Evolutionary conservation across 2,329 filamentous ascomycete genomes (phyloP), one percentile per base, ranked within the genome.

Genomic region (Fusarium musae): DNA sequence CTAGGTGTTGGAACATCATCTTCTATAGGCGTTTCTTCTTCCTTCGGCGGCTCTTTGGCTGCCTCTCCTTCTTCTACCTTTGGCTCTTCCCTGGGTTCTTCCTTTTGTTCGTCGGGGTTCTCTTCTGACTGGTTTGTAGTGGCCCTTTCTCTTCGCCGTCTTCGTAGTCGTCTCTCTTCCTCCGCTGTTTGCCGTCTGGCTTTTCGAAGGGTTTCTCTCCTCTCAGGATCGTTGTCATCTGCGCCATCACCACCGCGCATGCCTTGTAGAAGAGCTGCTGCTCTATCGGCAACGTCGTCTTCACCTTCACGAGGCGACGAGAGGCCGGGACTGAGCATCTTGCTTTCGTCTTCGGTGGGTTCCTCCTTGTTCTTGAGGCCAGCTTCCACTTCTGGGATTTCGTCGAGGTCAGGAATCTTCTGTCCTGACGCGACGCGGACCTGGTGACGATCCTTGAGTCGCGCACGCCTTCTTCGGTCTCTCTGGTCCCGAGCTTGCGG

Each of bases 371-470:
- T 78, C 78, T 67, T 81, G 77, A 79, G 75, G 71, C 75, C 81
- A 5, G 77, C 81, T 60, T 89, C 89, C 34, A 85, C 83, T 63
- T 91, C 90, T 58, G 89, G 86, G 19, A 88, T 88, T 77, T 93
- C 92, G 76, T 88, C 85, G 59, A 87, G 76, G 66, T 97, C 94
- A 6, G 80, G 93, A n/a, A 97, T 92, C 78, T 96, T 89, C 78
- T 97, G 94, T 13, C 95, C 96, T 23, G 93, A 96, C 21, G 96
- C 94, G 59, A 98, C 90, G 69, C 96, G 93, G 37, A 96, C 93
- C 83, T 97, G 93, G 79, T 98, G 94, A 34, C 92, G 89, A 79
- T 97, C 95, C 88, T 97, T 97, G 76, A 98, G 88, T 61, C 96
- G 89, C 43, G 95, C 95, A 74, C 96, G 90, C 66, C 96, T 90